Conservation (phyloP, 116 monocot genomes). For the Iris pallida region DNA sequence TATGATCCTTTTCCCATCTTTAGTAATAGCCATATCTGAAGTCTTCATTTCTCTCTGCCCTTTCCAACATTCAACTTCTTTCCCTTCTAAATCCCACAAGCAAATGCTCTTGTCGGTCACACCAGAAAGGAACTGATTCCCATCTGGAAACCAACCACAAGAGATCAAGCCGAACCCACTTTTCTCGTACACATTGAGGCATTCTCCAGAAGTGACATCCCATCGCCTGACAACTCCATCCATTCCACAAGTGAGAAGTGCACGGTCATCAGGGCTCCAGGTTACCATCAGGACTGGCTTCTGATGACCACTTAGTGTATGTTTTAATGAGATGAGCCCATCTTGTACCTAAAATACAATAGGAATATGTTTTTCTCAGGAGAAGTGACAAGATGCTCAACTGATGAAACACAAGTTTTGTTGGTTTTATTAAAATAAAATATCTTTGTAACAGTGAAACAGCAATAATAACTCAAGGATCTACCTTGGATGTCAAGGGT, state of each 20-base stretch:
- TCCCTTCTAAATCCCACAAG: constrained; percentile 59
- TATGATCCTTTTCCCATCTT: constrained; percentile 55
- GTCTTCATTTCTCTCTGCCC: constrained; percentile 46
- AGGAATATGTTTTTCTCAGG: background rate
- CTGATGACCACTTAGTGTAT: constrained; percentile 60
- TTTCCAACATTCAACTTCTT: constrained; percentile 60
- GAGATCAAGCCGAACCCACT: constrained; percentile 51
- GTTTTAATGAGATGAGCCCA: constrained; percentile 58
- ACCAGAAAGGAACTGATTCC: constrained; percentile 48
- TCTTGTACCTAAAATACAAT: constrained; percentile 51
- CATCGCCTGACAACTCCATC: constrained; percentile 73
- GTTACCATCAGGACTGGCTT: constrained; percentile 73
- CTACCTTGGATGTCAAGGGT: no score
- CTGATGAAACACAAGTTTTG: no score
- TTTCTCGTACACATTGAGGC: constrained; percentile 56
- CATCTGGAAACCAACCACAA: constrained; percentile 78
- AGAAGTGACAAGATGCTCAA: background rate
- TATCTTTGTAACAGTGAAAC: no score
- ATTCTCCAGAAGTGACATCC: constrained; percentile 63
- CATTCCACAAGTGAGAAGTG: constrained; percentile 79
- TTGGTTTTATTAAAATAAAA: no score
- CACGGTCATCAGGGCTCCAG: constrained; percentile 75
- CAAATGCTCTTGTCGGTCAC: constrained; percentile 56
- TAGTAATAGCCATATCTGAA: constrained; percentile 57
- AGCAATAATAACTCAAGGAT: no score